phyloP scores from a whole-genome alignment of 1,284 basidiomycete species.

The Anthracocystis setariae region DNA sequence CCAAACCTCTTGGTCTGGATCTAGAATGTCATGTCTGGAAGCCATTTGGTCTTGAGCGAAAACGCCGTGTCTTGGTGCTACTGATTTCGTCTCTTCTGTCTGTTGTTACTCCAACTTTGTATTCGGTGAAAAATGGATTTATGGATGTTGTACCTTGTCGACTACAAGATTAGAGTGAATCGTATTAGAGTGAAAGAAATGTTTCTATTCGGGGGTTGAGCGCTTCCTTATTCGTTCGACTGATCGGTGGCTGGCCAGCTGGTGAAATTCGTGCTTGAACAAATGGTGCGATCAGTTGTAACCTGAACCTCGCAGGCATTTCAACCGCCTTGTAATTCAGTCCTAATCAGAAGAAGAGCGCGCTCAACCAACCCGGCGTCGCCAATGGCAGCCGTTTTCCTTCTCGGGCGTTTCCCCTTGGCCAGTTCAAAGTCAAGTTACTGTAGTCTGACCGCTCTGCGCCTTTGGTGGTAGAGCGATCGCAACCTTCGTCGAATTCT shows the following conservation, averaged over 20 bases:
- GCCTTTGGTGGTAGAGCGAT: conserved; percentile 19
- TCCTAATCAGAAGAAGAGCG: neutral
- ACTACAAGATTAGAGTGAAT: neutral
- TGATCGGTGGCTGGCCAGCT: conserved; percentile 10
- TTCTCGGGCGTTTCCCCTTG: neutral
- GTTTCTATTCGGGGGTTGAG: neutral
- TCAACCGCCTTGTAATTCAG: neutral
- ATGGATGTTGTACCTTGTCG: too few species aligned
- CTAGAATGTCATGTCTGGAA: too few species aligned
- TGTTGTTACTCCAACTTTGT: too few species aligned
- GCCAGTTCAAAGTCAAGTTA: neutral
- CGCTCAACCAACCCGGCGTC: conserved; percentile 1
- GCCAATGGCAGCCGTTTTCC: neutral
- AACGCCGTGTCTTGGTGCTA: too few species aligned
- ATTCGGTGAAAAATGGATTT: too few species aligned
- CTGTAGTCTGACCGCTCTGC: neutral
- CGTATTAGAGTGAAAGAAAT: neutral
- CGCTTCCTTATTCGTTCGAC: conserved; percentile 15
- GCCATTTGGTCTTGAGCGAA: too few species aligned
- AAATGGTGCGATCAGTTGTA: conserved; percentile 10
- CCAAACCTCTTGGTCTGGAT: too few species aligned
- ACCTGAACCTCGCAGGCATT: neutral
- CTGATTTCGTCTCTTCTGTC: too few species aligned
- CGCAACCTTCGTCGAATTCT: conserved; percentile 11
- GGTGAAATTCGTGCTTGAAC: too few species aligned